A percentile compares a stretch with the other conserved stretches of the same genome.
These are phyloP conservation scores for Eutypella sp. DNA, from an alignment of 2,329 filamentous ascomycete species.

Conservation along the genomic window DNA sequence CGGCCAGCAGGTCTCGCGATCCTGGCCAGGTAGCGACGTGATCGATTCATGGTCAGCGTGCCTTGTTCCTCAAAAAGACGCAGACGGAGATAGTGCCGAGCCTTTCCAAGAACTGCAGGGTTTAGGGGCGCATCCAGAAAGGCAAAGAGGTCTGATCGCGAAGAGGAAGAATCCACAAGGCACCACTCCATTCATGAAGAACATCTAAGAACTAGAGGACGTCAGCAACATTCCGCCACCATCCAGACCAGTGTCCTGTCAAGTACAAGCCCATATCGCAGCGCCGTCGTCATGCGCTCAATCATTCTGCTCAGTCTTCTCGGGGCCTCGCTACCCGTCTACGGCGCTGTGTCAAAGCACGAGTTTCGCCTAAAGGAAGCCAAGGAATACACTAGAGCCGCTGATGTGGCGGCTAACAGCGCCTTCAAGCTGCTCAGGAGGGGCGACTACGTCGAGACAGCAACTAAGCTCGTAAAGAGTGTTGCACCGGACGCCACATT, in stretches of 20 bases:
- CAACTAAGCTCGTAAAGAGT: constrained; percentile 31
- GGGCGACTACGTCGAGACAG: constrained; percentile 30
- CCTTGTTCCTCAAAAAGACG: neutral
- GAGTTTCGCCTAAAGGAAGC: constrained; percentile 9
- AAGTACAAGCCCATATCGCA: neutral
- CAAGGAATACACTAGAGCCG: constrained; percentile 12
- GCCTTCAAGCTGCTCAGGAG: constrained; percentile 12
- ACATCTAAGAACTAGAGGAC: neutral
- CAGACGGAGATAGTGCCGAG: no score
- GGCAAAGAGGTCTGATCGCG: no score
- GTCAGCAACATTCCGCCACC: neutral
- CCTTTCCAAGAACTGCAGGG: no score
- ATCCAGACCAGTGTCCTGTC: no score
- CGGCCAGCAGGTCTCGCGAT: neutral
- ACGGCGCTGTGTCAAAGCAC: constrained; percentile 9
- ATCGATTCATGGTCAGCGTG: neutral
- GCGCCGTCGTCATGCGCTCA: neutral
- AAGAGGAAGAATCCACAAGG: no score
- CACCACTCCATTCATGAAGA: no score
- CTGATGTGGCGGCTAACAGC: constrained; percentile 6
- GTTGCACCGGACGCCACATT: constrained; percentile 30
- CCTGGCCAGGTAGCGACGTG: neutral
- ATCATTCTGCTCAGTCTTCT: constrained; percentile 4
- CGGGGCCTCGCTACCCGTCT: constrained; percentile 3
- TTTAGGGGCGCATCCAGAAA: no score